Conservation (phyloP, 345 rosid species). For the Ceriops decandra region DNA sequence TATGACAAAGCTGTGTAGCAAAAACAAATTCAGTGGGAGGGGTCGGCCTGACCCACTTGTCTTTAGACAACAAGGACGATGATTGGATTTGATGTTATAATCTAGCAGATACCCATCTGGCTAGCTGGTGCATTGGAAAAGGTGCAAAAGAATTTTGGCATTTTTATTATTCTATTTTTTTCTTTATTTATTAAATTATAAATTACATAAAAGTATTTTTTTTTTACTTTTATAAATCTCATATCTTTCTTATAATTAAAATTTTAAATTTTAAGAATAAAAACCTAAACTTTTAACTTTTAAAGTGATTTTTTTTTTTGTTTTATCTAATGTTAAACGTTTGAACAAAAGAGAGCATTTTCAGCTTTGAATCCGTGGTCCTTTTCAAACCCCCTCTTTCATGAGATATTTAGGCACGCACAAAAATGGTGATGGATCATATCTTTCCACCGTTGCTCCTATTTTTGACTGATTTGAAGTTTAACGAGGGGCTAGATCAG, state of each 20-base stretch:
- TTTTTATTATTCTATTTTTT: not conserved
- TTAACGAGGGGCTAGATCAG: constrained; percentile 4
- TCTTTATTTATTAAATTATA: too few species aligned
- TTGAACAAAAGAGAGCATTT: constrained; percentile 16
- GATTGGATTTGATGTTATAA: constrained; percentile 42
- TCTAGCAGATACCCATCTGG: constrained; percentile 18
- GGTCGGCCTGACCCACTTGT: constrained; percentile 34
- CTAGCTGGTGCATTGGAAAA: constrained; percentile 12
- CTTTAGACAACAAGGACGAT: constrained; percentile 17
- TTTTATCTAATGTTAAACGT: constrained; percentile 10
- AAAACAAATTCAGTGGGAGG: constrained; percentile 16
- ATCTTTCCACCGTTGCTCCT: constrained; percentile 12
- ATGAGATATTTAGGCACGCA: not conserved
- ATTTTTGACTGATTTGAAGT: constrained; percentile 30
- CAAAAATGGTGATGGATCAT: constrained; percentile 12
- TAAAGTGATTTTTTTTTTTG: not conserved
- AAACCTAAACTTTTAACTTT: too few species aligned
- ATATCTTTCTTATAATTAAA: too few species aligned
- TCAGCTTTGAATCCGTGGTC: constrained; percentile 10
- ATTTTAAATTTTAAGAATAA: too few species aligned
- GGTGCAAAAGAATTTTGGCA: constrained; percentile 27
- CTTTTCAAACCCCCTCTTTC: not conserved
- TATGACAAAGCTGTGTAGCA: not conserved
- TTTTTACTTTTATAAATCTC: too few species aligned
- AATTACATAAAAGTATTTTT: too few species aligned